phyloP scores from a whole-genome alignment of 2,329 filamentous ascomycete genomes.

The Alternaria conjuncta region DNA sequence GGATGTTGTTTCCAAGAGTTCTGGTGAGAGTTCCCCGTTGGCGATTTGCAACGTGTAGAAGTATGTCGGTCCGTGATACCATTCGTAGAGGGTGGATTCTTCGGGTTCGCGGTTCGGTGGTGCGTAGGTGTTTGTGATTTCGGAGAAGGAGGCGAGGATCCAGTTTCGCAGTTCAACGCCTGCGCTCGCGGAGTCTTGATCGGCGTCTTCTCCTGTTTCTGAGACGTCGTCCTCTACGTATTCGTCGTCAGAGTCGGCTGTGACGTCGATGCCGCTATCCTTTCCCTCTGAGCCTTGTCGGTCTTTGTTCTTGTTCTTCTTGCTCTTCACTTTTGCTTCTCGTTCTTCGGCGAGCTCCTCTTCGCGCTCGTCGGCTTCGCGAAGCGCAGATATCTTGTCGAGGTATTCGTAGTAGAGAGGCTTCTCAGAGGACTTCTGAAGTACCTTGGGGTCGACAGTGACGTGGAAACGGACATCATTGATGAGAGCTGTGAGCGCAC shows the following conservation, averaged over 20 bases:
- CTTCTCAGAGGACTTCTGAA: conserved; percentile 21
- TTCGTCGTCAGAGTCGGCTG: conserved; percentile 17
- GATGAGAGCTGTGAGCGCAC: conserved; percentile 19
- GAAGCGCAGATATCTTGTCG: conserved; percentile 19
- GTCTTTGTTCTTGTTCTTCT: background rate
- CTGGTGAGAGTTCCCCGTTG: conserved; percentile 4
- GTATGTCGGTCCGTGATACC: conserved; percentile 29
- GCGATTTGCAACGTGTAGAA: conserved; percentile 19
- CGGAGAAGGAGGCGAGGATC: conserved; percentile 15
- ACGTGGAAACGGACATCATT: conserved; percentile 30
- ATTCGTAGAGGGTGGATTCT: conserved; percentile 19
- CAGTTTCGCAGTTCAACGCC: conserved; percentile 22
- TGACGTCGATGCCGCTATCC: conserved; percentile 24
- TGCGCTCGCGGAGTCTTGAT: conserved; percentile 23
- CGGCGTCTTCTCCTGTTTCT: conserved; percentile 18
- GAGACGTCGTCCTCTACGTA: conserved; percentile 8
- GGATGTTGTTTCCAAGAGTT: conserved; percentile 13
- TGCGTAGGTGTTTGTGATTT: conserved; percentile 16
- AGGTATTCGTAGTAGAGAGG: conserved; percentile 26
- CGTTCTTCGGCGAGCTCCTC: conserved; percentile 11
- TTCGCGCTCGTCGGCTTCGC: conserved; percentile 22
- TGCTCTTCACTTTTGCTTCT: background rate
- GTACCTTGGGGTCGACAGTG: conserved; percentile 10
- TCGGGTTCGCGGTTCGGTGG: conserved; percentile 22
- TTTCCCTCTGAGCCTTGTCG: conserved; percentile 13